Evolutionary conservation across 305 asterid species (phyloP).

Genomic region (Fraxinus sp.): DNA sequence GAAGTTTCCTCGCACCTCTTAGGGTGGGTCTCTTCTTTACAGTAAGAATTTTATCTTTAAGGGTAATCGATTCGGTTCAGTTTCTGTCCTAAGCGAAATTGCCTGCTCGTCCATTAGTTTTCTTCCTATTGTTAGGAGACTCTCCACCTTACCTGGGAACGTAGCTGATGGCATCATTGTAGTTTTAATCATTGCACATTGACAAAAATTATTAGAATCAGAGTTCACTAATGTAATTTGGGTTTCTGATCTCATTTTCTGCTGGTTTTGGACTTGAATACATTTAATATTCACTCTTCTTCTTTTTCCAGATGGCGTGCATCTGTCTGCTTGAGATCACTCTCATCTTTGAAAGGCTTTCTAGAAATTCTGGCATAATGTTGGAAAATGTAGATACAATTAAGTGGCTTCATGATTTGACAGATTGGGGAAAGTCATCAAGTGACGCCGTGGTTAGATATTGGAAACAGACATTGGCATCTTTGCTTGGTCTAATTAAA

Average conservation of each 20-base stretch:
- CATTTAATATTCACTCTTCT: constrained; percentile 13
- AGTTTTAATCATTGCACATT: not conserved
- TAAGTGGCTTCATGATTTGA: constrained; percentile 78
- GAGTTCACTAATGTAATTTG: constrained; percentile 20
- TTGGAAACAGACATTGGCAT: constrained; percentile 77
- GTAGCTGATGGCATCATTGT: not conserved
- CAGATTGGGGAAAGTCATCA: constrained; percentile 90
- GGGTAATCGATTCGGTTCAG: not conserved
- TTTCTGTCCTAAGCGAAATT: not conserved
- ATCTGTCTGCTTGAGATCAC: constrained; percentile 81
- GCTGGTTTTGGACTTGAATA: constrained; percentile 18
- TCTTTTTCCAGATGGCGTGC: constrained; percentile 76
- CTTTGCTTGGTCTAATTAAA: constrained; percentile 68
- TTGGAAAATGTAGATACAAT: constrained; percentile 47
- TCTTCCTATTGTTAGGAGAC: not conserved
- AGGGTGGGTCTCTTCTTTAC: not conserved
- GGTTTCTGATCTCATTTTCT: constrained; percentile 23
- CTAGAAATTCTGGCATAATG: constrained; percentile 34
- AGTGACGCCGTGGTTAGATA: constrained; percentile 80
- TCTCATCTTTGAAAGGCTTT: constrained; percentile 59
- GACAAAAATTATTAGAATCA: constrained; percentile 24
- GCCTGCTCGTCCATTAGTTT: not conserved
- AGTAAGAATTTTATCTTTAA: not conserved
- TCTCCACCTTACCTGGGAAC: not conserved
- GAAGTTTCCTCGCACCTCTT: not conserved